Evolutionary conservation across 225 moss, liverwort and hornwort species (phyloP).

Genomic region (Sphagnum contortum): DNA sequence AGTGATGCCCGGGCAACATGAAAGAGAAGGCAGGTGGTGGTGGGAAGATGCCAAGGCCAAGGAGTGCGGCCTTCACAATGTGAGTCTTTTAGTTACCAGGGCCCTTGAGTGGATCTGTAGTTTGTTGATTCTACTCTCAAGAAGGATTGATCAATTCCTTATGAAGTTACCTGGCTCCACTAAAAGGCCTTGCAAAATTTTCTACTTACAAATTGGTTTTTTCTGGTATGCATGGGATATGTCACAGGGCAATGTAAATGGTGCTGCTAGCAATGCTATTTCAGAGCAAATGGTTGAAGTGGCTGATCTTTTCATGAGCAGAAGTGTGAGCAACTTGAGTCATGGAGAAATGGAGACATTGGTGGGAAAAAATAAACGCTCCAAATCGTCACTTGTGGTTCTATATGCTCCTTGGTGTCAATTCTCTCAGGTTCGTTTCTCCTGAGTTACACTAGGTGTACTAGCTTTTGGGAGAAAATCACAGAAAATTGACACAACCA

Average conservation of each 20-base stretch:
- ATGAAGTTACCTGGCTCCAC: not conserved
- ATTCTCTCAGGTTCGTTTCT: slow-evolving; percentile 50
- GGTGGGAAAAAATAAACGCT: slow-evolving; percentile 32
- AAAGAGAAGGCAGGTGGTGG: slow-evolving; percentile 99
- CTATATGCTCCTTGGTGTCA: slow-evolving; percentile 94
- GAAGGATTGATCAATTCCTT: not conserved
- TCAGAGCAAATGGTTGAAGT: slow-evolving; percentile 20
- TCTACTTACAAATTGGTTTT: not conserved
- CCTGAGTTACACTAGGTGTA: not conserved
- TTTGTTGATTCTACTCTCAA: not conserved
- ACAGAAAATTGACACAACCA: too few species aligned
- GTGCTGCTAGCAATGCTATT: slow-evolving; percentile 5
- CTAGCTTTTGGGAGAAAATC: too few species aligned
- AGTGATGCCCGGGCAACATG: slow-evolving; percentile 89
- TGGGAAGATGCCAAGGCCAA: slow-evolving; percentile 98
- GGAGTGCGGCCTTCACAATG: slow-evolving; percentile 97
- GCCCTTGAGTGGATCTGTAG: not conserved
- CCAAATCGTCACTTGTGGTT: slow-evolving; percentile 57
- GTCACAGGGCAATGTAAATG: too few species aligned
- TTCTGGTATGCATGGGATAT: not conserved
- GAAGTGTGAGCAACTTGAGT: slow-evolving; percentile 43
- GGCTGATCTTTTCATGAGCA: slow-evolving; percentile 67
- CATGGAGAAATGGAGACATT: slow-evolving; percentile 60
- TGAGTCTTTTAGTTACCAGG: slow-evolving; percentile 1
- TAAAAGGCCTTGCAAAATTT: not conserved